Evolutionary conservation across 106 monocot species (phyloP), one percentile per base, ranked within the genome.

Genomic region (Dactylorhiza incarnata): DNA sequence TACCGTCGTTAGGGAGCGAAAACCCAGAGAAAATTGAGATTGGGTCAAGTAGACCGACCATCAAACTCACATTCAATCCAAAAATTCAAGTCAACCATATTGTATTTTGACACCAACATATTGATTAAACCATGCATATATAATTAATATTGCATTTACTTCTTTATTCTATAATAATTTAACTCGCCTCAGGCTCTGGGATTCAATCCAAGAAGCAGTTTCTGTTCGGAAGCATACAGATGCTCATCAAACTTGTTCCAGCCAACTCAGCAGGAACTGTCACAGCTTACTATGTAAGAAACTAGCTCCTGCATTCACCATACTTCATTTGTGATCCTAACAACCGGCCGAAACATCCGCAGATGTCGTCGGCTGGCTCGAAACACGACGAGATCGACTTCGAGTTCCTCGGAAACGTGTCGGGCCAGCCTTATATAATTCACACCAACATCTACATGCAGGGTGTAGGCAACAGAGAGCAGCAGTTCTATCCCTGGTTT

Each of bases 191-290:
- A 82, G 84, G 78, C 73, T 86, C 71, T 3, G 83, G 78, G 6
- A 73, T 89, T 45, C 78, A 68, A 70, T 81, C 81, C 0, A 81
- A 73, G 68, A 76, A 79, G 15, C 77, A 84, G 48, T 89, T 73
- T 49, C 79, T 82, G 44, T 84, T 77, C 49, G 83, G 84, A 67
- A 84, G 79, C 25, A 77, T 89, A 58, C 71, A 80, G 72, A 81
- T 84, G 86, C 74, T 54, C 0, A 85, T 90, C 37, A 83, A 87
- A 25, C 56, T 90, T 48, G 90, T 90, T 14, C 74, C 85, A 1
- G 87, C 79, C 13, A 83, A 90, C 50, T 90, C 87, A 48, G 90
- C 87, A 25, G 87, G 90, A 25, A 90, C 83, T 44, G 90, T 90
- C 20, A 87, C 90, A 11, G 79, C 90, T 19, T 85, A 82, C 59